These are phyloP conservation scores for Moesziomyces antarcticus DNA, from an alignment of 1,284 basidiomycete genomes.

Conservation along the genomic window DNA sequence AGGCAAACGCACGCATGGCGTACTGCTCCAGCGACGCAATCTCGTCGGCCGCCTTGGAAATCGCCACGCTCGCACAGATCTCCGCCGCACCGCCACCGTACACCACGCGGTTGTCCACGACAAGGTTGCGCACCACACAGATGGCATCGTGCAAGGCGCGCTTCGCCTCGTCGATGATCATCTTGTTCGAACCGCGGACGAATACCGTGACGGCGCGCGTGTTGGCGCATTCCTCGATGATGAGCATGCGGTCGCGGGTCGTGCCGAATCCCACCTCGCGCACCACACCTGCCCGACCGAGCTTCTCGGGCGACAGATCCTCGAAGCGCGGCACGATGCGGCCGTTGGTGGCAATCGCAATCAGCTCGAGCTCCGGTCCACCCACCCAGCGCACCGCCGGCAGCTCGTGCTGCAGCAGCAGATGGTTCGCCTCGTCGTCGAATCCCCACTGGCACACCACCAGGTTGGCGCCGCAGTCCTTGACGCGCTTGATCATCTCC, in stretches of 20 bases:
- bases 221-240: constrained; percentile 98
- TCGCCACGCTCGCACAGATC: constrained; percentile 92
- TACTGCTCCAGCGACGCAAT: constrained; percentile 98
- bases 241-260: constrained; percentile 97
- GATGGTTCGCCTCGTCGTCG: constrained; percentile 98
- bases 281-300: constrained; percentile 91
- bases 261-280: constrained; percentile 95
- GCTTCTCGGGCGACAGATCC: constrained; percentile 88
- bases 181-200: constrained; percentile 97
- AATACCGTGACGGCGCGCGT: constrained; percentile 96
- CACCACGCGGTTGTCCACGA: constrained; percentile 94
- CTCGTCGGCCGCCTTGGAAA: constrained; percentile 91
- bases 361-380: constrained; percentile 98
- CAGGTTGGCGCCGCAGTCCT: constrained; percentile 96
- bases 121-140: constrained; percentile 94
- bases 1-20: constrained; percentile 97
- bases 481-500: constrained; percentile 96
- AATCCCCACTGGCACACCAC: constrained; percentile 99
- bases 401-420: constrained; percentile 96
- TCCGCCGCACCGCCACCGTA: constrained; percentile 98
- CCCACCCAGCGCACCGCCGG: constrained; percentile 99
- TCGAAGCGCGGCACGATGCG: constrained; percentile 98
- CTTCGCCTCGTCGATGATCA: constrained; percentile 96
- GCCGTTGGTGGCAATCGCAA: constrained; percentile 97
- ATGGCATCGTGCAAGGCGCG: constrained; percentile 96